Evolutionary conservation across 441 rosid species (phyloP), one percentile per base, ranked within the genome.

Genomic region (Erysimum cheiri): DNA sequence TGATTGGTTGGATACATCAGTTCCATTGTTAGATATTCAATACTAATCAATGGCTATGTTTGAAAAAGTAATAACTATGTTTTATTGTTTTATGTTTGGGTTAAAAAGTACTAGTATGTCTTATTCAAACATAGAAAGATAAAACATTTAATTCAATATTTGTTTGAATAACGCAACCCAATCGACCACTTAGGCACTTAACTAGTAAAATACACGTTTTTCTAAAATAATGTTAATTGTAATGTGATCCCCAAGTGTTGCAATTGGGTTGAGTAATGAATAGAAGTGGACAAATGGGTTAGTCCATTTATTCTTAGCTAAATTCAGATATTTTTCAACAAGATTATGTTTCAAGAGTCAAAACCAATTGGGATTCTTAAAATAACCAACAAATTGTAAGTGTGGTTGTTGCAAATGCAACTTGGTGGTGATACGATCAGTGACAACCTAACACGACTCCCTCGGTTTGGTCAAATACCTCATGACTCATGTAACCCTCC

Each of bases 321-420:
- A 66, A 39, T 13, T 60, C 26, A 49, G 50, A 48, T 37, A 60
- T 4, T 48, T 36, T 59, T 54, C 60, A 53, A 41, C 47, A 22
- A 61, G 9, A 10, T 5, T 41, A 32, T 61, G 46, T 32, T 41
- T 60, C 10, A 28, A 14, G 32, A 22, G 68, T 61, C 68, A 70
- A 60, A 70, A 10, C 55, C 54, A 32, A 61, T 44, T 33, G 36
- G 24, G 26, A 22, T 3, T 49, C 3, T 3, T 0, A 32, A 49
- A 41, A 5, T 60, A 40, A 58, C 12, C 1, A 47, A 60, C 4
- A 33, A 29, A 46, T 3, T 64, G 35, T 64, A 55, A 72, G 58
- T 55, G 70, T 72, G 59, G 59, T 64, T 46, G 64, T 72, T 72
- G 64, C 35, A 72, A 63, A 64, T 72, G 76, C 70, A 64, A 64